Conservation (phyloP, 495 filamentous ascomycete genomes). For the Xanthoparmelia taractica region DNA sequence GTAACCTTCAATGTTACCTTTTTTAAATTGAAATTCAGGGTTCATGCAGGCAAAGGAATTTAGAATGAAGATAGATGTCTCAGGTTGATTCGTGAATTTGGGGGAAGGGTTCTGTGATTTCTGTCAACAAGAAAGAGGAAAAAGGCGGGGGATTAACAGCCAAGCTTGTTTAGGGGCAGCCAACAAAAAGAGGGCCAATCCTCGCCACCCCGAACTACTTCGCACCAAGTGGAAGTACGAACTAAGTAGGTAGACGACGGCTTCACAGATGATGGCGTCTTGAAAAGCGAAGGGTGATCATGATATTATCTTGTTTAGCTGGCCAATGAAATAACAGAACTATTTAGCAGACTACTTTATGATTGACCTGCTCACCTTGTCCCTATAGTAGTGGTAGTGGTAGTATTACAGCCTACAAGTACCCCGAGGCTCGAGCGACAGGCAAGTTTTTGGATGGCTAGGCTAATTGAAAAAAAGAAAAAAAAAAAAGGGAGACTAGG, state of each 20-base stretch:
- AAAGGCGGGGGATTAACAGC: background rate
- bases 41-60: constrained; percentile 1
- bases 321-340: background rate
- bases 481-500: background rate
- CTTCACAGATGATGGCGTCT: background rate
- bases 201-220: background rate
- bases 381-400: no score
- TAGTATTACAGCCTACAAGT: no score
- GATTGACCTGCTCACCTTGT: no score
- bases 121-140: no score
- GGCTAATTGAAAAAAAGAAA: background rate
- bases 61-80: background rate
- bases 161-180: background rate
- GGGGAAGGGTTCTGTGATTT: background rate
- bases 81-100: background rate
- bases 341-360: no score
- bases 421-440: background rate
- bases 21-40: background rate
- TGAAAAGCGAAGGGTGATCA: constrained; percentile 9
- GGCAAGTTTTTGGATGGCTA: background rate
- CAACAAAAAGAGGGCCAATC: background rate
- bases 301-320: background rate
- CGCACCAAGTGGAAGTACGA: no score
- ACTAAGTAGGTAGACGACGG: background rate
- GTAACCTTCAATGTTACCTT: background rate